phyloP scores from a whole-genome alignment of 768 basidiomycete genomes.

The Collybia mongolica region DNA sequence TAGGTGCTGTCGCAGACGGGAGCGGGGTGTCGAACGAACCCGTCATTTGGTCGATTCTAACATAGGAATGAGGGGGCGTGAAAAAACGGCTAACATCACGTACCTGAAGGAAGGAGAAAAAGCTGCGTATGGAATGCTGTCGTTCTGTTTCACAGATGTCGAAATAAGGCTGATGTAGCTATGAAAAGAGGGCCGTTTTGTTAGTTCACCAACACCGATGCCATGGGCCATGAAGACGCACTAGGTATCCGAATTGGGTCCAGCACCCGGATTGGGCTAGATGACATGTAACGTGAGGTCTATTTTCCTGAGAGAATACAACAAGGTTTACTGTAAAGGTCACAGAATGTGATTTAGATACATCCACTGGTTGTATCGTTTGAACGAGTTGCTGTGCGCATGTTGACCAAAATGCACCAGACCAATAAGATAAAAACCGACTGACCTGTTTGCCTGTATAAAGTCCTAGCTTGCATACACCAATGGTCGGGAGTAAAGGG shows the following conservation, averaged over 20 bases:
- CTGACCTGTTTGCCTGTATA: conserved; percentile 57
- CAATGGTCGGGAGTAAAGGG: conserved; percentile 51
- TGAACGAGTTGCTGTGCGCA: conserved; percentile 53
- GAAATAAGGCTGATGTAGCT: conserved; percentile 67
- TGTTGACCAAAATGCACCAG: conserved; percentile 1
- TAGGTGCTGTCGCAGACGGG: conserved; percentile 44
- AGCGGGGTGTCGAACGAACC: conserved; percentile 55
- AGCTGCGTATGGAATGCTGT: conserved; percentile 27
- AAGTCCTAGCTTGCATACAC: conserved; percentile 52
- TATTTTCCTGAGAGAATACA: background rate
- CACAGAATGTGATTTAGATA: conserved; percentile 43
- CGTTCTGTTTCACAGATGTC: conserved; percentile 26
- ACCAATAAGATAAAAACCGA: conserved; percentile 1
- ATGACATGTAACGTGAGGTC: background rate
- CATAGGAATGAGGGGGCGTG: conserved; percentile 1
- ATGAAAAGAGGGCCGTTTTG: conserved; percentile 6
- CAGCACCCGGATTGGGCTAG: conserved; percentile 56
- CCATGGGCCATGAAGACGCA: conserved; percentile 25
- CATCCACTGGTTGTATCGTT: conserved; percentile 53
- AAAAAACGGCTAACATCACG: conserved; percentile 15
- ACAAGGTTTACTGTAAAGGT: conserved; percentile 51
- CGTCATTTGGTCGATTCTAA: conserved; percentile 56
- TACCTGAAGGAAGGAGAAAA: conserved; percentile 62
- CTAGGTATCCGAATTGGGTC: conserved; percentile 59
- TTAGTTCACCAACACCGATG: background rate